Base-by-base conservation (phyloP, 163 green algal genomes). In the Scenedesmus sp. region DNA sequence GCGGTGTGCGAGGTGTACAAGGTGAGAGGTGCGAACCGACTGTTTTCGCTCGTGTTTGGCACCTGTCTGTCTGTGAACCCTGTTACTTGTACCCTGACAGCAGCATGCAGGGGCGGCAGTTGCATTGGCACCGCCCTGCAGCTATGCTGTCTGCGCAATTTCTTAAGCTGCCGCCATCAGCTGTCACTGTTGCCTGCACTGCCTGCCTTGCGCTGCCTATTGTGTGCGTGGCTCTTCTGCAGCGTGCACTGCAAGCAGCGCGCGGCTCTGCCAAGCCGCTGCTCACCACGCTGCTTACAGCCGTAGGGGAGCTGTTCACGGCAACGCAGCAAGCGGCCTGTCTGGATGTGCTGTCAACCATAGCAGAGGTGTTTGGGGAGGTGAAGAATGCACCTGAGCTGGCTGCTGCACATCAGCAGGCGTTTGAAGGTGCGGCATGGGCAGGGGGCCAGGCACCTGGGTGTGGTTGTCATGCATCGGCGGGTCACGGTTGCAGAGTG, bases 1-100 rank as follows among this genome's bases (percentile, higher is more conserved):
- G 94, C 94, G n/a, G 85, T 96, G 87, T 94, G 90, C 72, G 93
- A 96, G 68, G 89, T 96, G 56, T 90, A 94, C 61, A 93, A 94
- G 91, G 93, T 94, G 42, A 46, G 68, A 20, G 43, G 26, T 16
- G 18, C 0, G 13, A 15, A 59, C 33, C 43, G 15, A 40, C 43
- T n/a, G 37, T n/a, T 51, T n/a, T n/a, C n/a, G n/a, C n/a, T n/a
- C n/a, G n/a, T n/a, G n/a, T n/a, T n/a, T n/a, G n/a, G n/a, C n/a
- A n/a, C n/a, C n/a, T 9, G n/a, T 22, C 12, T 81, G 33, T 30
- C 7, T 40, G 7, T 0, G 3, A 7, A 44, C 86, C 37, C 22
- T 91, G 7, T 13, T 35, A 40, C 9, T 85, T 56, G 44, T 85
- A 9, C 20, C n/a, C n/a, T 30, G 65, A 78, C 26, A 33, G 30